Conservation (phyloP, 2,329 filamentous ascomycete genomes). For the Fusarium sp. region DNA sequence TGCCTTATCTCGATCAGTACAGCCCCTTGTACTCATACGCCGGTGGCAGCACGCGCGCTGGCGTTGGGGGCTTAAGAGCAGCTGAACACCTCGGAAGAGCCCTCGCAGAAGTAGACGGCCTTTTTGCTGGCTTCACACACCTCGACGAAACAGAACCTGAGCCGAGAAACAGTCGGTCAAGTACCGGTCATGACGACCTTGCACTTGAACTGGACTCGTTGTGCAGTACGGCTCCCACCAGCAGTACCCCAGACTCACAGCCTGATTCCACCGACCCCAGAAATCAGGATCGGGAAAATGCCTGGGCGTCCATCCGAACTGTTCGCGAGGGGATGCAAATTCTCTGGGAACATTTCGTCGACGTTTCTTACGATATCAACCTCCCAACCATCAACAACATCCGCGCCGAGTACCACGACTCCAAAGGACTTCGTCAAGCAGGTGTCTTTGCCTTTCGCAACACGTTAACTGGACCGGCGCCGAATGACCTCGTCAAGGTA, state of each 20-base stretch:
- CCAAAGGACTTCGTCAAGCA: constrained; percentile 15
- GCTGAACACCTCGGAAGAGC: background rate
- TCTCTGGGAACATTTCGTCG: constrained; percentile 9
- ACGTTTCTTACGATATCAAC: background rate
- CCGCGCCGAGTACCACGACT: background rate
- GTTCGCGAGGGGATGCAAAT: constrained; percentile 5
- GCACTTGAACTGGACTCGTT: background rate
- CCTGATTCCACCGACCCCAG: background rate
- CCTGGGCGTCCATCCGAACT: constrained; percentile 8
- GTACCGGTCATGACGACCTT: fast-evolving
- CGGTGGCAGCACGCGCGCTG: background rate
- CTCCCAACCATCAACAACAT: constrained; percentile 1
- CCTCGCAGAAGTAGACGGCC: constrained; percentile 18
- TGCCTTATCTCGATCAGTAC: background rate
- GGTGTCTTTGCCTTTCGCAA: constrained; percentile 31
- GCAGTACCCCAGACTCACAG: background rate
- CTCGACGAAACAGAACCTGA: constrained; percentile 1
- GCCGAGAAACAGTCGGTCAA: fast-evolving
- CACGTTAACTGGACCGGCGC: background rate
- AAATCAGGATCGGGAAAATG: background rate
- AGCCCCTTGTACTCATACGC: background rate
- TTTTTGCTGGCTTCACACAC: constrained; percentile 21
- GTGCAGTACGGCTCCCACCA: fast-evolving
- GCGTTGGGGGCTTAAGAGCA: background rate
- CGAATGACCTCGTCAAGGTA: constrained; percentile 1